Evolutionary conservation across 176 grass and related monocot genomes (phyloP).

Genomic region (Chloris gayana): DNA sequence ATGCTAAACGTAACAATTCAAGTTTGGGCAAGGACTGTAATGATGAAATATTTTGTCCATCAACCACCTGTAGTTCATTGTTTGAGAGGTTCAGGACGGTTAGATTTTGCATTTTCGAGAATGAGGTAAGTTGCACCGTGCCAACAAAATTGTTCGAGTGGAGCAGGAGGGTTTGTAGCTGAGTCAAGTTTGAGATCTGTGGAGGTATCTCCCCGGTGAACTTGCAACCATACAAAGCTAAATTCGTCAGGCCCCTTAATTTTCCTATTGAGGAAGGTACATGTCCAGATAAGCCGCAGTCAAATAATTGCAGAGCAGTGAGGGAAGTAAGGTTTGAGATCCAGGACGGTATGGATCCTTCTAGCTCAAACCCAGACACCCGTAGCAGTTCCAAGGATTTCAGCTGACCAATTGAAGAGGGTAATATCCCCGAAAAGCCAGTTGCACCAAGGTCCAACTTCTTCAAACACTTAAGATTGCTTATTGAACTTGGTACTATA

Average conservation of each 20-base stretch:
- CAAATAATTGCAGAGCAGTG: background rate
- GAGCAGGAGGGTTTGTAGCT: conserved; percentile 40
- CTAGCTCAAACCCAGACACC: background rate
- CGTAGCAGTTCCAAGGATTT: background rate
- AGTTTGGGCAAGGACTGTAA: conserved; percentile 16
- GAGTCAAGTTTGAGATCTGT: conserved; percentile 39
- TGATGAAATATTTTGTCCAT: conserved; percentile 37
- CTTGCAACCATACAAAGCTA: background rate
- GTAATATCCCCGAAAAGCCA: background rate
- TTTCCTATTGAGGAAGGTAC: conserved; percentile 30
- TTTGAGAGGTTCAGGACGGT: conserved; percentile 45
- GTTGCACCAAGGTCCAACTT: background rate
- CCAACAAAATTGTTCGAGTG: conserved; percentile 55
- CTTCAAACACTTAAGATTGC: conserved; percentile 37
- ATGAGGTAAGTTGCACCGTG: conserved; percentile 14
- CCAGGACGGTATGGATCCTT: conserved; percentile 9
- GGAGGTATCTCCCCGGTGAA: conserved; percentile 40
- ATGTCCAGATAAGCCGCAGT: conserved; percentile 38
- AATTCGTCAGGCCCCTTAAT: conserved; percentile 24
- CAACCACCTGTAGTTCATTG: conserved; percentile 40
- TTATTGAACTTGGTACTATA: conserved; percentile 25
- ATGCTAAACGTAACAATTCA: conserved; percentile 21
- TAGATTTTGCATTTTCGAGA: conserved; percentile 38
- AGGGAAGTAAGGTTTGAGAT: conserved; percentile 14
- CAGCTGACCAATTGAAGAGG: background rate